Evolutionary conservation across 2,329 filamentous ascomycete species (phyloP).

Genomic region (Eutypella sp.): DNA sequence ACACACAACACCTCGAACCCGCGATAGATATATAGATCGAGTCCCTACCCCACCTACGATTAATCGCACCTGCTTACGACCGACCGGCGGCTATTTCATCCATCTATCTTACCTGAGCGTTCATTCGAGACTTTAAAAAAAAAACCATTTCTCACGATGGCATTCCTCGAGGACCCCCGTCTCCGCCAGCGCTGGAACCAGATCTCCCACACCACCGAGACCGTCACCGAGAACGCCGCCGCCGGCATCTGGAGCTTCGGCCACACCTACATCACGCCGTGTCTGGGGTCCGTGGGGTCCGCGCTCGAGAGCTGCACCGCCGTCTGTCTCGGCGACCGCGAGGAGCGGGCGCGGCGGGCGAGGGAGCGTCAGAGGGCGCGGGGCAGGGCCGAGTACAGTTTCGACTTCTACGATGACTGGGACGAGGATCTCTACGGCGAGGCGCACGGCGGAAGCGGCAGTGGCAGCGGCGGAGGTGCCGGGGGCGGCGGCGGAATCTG

Average conservation of each 20-base stretch:
- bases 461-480: conserved; percentile 23
- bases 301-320: conserved; percentile 69
- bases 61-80: too few relatives aligned
- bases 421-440: conserved; percentile 52
- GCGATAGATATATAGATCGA: too few relatives aligned
- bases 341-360: conserved; percentile 66
- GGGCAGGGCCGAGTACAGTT: conserved; percentile 73
- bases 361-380: conserved; percentile 57
- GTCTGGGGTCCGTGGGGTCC: conserved; percentile 61
- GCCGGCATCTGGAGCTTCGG: conserved; percentile 85
- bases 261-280: conserved; percentile 79
- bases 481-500: conserved; percentile 56
- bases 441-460: conserved; percentile 46
- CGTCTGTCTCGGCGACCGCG: conserved; percentile 65
- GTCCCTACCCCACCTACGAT: too few relatives aligned
- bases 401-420: conserved; percentile 99
- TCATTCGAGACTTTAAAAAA: too few relatives aligned
- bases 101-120: too few relatives aligned
- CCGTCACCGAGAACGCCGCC: conserved; percentile 86
- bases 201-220: conserved; percentile 83
- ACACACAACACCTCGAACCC: too few relatives aligned
- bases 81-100: too few relatives aligned
- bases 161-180: conserved; percentile 73
- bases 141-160: conserved; percentile 33
- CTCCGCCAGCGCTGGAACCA: conserved; percentile 92